Conservation (phyloP, 805 yeast genomes). For the Saitoella complicata region DNA sequence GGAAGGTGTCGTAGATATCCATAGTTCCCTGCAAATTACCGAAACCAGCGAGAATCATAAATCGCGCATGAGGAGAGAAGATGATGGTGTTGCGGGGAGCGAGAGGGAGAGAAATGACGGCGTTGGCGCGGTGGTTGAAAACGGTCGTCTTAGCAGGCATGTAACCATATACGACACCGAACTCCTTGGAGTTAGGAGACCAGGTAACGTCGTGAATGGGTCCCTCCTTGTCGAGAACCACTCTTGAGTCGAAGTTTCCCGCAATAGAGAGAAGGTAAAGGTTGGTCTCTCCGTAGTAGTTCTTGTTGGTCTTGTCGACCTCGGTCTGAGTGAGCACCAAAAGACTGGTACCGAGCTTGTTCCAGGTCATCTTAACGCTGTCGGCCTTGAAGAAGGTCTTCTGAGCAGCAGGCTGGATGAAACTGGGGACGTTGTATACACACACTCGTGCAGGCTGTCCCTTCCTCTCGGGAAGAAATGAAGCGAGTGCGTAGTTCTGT, state of each 20-base stretch:
- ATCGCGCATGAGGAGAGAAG: constrained; percentile 89
- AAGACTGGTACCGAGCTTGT: constrained; percentile 81
- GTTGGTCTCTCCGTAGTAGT: constrained; percentile 93
- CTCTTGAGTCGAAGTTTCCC: constrained; percentile 79
- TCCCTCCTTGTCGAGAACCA: constrained; percentile 77
- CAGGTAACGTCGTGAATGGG: constrained; percentile 96
- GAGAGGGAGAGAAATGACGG: constrained; percentile 65
- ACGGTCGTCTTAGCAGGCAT: constrained; percentile 95
- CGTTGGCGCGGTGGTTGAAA: constrained; percentile 85
- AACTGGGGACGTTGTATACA: constrained; percentile 65
- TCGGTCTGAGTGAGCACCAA: constrained; percentile 90
- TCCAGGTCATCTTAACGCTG: constrained; percentile 84
- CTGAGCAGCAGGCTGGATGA: constrained; percentile 60
- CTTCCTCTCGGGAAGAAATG: constrained; percentile 69
- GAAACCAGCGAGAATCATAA: constrained; percentile 86
- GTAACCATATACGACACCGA: constrained; percentile 91
- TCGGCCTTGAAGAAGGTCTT: constrained; percentile 94
- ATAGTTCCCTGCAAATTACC: constrained; percentile 96
- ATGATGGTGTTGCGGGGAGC: constrained; percentile 78
- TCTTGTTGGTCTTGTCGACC: constrained; percentile 83
- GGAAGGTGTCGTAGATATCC: constrained; percentile 83
- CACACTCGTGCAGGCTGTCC: constrained; percentile 84
- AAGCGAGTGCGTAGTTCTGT: constrained; percentile 73
- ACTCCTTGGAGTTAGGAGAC: constrained; percentile 93
- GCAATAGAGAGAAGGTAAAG: constrained; percentile 81